These are phyloP conservation scores for Neurospora discreta DNA, from an alignment of 495 filamentous ascomycete species.

Conservation along the genomic window DNA sequence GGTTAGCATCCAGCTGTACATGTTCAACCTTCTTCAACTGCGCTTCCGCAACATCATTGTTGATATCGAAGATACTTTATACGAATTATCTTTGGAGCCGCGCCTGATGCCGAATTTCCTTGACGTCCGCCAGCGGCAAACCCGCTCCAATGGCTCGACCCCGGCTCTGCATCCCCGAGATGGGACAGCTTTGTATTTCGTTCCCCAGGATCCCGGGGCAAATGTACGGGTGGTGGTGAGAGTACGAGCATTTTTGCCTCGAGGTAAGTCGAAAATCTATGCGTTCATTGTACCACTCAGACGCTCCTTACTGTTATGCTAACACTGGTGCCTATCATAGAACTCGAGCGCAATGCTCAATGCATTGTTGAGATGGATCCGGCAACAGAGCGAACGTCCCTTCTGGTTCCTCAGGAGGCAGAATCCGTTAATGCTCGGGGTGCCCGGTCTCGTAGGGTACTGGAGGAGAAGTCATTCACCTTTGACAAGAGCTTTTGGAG, in stretches of 20 bases:
- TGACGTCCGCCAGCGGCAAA: constrained; percentile 16
- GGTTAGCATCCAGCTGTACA: constrained; percentile 2
- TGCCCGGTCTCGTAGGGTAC: constrained; percentile 58
- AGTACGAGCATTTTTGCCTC: constrained; percentile 74
- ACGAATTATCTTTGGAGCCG: constrained; percentile 33
- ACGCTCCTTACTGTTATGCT: background rate
- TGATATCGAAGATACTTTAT: constrained; percentile 33
- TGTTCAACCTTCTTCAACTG: constrained; percentile 27
- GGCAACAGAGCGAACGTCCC: constrained; percentile 63
- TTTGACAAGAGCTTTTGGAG: constrained; percentile 99
- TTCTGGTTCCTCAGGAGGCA: constrained; percentile 53
- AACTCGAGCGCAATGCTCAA: constrained; percentile 64
- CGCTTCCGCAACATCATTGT: constrained; percentile 26
- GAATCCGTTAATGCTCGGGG: constrained; percentile 53
- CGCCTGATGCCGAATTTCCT: constrained; percentile 34
- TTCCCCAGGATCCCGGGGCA: constrained; percentile 50
- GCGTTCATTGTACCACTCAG: background rate
- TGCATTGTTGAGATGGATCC: constrained; percentile 91
- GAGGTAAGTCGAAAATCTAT: constrained; percentile 48
- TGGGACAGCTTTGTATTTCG: constrained; percentile 39
- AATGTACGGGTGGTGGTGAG: constrained; percentile 94
- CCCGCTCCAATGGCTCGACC: constrained; percentile 52
- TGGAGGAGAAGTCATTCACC: constrained; percentile 83
- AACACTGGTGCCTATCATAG: constrained; percentile 34
- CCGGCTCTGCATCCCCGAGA: constrained; percentile 66